Conservation (phyloP, 2,329 filamentous ascomycete species). For the Fusarium papillatum region DNA sequence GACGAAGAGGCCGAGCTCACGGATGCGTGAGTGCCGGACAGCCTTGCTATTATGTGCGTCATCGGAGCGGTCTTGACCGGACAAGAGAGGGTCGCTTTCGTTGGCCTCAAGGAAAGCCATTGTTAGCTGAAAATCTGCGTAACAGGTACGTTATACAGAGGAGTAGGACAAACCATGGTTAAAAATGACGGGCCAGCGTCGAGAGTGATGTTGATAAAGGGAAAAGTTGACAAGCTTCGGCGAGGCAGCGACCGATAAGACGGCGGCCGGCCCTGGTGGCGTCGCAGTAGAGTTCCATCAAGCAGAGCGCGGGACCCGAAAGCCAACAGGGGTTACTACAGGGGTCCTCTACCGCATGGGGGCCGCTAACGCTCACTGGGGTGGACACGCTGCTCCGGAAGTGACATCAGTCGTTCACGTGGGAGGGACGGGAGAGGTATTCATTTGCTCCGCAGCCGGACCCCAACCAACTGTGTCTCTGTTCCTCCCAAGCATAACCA, state of each 20-base stretch:
- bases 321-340: slow-evolving; percentile 8
- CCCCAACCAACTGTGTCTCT: not conserved
- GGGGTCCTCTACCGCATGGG: slow-evolving; percentile 11
- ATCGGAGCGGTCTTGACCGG: slow-evolving; percentile 47
- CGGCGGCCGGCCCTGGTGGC: not conserved
- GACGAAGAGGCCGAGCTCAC: slow-evolving; percentile 81
- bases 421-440: slow-evolving; percentile 23
- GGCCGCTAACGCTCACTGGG: slow-evolving; percentile 4
- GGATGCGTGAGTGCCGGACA: slow-evolving; percentile 60
- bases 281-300: slow-evolving; percentile 19
- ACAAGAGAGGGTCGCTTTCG: slow-evolving; percentile 60
- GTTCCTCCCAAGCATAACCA: slow-evolving; percentile 18
- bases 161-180: slow-evolving; percentile 34
- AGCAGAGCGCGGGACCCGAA: slow-evolving; percentile 10
- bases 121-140: slow-evolving; percentile 23
- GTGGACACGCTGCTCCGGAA: not conserved
- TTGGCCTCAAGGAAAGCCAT: slow-evolving; percentile 48
- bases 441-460: slow-evolving; percentile 11
- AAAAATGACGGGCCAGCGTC: slow-evolving; percentile 1
- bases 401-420: slow-evolving; percentile 34
- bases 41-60: slow-evolving; percentile 39
- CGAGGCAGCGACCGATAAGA: slow-evolving; percentile 16
- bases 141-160: not conserved
- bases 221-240: slow-evolving; percentile 7
- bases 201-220: not conserved